Base-by-base conservation (phyloP, 1,284 basidiomycete species). In the Melampsora abietis-canadensis region DNA sequence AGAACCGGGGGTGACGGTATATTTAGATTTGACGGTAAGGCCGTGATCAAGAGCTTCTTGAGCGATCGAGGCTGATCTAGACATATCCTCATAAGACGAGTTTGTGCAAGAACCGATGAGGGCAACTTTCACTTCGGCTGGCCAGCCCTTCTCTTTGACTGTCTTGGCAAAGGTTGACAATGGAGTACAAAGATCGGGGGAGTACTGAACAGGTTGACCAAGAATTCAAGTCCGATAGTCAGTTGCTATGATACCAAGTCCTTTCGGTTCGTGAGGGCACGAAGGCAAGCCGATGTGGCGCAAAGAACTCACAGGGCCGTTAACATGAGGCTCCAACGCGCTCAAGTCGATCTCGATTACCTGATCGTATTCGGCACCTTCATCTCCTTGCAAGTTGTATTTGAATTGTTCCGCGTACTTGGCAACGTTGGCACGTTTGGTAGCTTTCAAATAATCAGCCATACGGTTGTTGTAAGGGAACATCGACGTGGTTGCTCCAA, bases 31-130 rank as follows among this genome's bases (percentile, higher is more conserved):
- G 83, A 90, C 87, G 79, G 88, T 86, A 77, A 98, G 87, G 80
- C 96, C 94, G 82, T 95, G 94, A 17, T 85, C 85, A 70, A 87
- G 84, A 78, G 94, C 96, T 85, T 98, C 89, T 79, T 87, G 87
- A 79, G 92, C 94, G 81, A 98, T 98, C 69, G 91, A 90, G 64
- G 94, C 94, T 60, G 94, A 91, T 81, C 96, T 93, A 65, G 92
- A 92, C 95, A 98, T 98, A 85, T 99, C 96, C 85, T 98, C 96
- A 83, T 99, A 99, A 37, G 96, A 98, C 66, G 95, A 98, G 88
- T 99, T 98, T 83, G 96, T 98, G 90, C 95, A 99, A 67, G 96
- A 98, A 76, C 96, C 95, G 82, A 98, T 98, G 76, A 98, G 88
- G 77, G 88, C 92, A 80, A 98, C 96, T 86, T 92, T 94, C 85